Conservation (phyloP, 257 asterid species). For the Solanum dulcamara region DNA sequence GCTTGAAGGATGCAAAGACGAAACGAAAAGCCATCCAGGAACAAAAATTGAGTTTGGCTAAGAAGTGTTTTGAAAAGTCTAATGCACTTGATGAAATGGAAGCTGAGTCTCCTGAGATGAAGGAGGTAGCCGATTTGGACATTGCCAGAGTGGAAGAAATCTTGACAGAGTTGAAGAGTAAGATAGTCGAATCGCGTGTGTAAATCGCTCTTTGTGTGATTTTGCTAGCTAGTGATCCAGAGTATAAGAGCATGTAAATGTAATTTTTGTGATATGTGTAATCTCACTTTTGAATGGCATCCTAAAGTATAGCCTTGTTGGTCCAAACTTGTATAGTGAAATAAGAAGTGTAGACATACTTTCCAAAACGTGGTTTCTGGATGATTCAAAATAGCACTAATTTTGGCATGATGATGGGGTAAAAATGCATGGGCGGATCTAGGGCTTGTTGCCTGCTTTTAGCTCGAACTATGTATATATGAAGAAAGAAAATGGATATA, state of each 20-base stretch:
- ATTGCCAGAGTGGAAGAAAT: background rate
- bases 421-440: background rate
- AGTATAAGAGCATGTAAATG: background rate
- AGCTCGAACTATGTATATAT: background rate
- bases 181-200: background rate
- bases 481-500: too few relatives aligned
- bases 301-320: background rate
- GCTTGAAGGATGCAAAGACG: background rate
- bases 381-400: background rate
- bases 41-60: background rate
- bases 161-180: background rate
- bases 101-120: background rate
- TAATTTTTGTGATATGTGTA: background rate
- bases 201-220: background rate
- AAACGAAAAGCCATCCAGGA: background rate
- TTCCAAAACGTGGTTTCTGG: background rate
- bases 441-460: background rate
- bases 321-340: background rate
- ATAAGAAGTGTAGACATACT: background rate
- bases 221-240: background rate
- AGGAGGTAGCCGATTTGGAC: background rate
- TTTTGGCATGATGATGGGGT: background rate
- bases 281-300: background rate
- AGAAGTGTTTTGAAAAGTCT: background rate
- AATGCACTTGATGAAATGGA: background rate